Base-by-base conservation (phyloP, 2,329 filamentous ascomycete species). In the Penicillium glabrum region DNA sequence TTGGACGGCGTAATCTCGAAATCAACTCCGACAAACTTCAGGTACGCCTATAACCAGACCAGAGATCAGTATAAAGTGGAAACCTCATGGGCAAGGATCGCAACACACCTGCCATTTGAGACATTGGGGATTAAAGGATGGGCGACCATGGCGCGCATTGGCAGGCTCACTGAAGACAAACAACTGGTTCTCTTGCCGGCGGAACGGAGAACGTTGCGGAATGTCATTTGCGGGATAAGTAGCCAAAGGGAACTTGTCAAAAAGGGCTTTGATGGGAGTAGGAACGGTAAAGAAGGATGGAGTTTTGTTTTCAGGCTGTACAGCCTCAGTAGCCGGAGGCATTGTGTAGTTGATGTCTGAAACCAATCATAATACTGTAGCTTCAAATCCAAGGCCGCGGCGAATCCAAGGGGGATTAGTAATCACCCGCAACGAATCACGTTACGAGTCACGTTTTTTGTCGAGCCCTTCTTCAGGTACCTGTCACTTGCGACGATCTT, bases 71-170 rank as follows among this genome's bases (percentile, higher is more conserved):
- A 58, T 27, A 10, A 11, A 8, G 16, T 24, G 11, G 39, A 45
- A 29, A 7, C 2, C n/a, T 23, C 8, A 6, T 10, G 8, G 2
- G 23, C n/a, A n/a, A 14, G 5, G 26, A 19, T 26, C 21, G 23
- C 19, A 41, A 64, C 64, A 64, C 67, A 93, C 91, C 89, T 98
- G 95, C 92, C 92, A 98, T 80, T 93, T 96, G 69, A 98, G 80
- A 79, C 95, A 99, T 57, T 87, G 86, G 11, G 95, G 95, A 72
- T 98, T 98, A 77, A 89, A 96, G 62, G 91, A 96, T 26, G 92
- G 89, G 29, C 80, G 77, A 5, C 86, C 86, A 39, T 70, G 70
- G 54, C 74, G 72, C 33, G 86, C 89, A 66, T 86, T 88, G n/a
- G 82, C 77, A 1, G 84, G 78, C 14, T 82, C 85, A 58, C 85